Percentiles rank a stretch among this genome's conserved stretches.
phyloP scores from a whole-genome alignment of 2,329 filamentous ascomycete species.

The Dendrostoma leiphaemia region DNA sequence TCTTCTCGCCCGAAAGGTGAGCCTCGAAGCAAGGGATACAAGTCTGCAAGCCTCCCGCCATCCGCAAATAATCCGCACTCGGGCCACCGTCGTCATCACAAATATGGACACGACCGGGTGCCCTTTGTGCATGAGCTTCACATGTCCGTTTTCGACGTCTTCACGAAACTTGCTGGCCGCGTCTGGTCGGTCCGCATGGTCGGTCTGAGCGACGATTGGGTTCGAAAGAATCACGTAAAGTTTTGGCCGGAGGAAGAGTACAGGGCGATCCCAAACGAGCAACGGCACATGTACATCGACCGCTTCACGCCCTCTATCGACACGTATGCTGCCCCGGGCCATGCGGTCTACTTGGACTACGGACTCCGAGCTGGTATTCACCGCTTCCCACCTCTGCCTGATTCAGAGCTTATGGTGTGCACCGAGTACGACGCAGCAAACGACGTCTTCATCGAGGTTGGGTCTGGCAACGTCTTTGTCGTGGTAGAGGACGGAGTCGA shows the following conservation, averaged over 20 bases:
- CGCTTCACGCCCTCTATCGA: slow-evolving; percentile 16
- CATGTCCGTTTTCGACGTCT: slow-evolving; percentile 30
- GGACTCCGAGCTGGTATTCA: slow-evolving; percentile 13
- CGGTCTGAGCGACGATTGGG: slow-evolving; percentile 34
- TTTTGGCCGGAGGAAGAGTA: slow-evolving; percentile 14
- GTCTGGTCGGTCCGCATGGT: slow-evolving; percentile 34
- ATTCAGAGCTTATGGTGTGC: slow-evolving; percentile 18
- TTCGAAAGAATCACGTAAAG: slow-evolving; percentile 14
- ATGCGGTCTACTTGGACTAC: slow-evolving; percentile 15
- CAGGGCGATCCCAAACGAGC: not conserved
- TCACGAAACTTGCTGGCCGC: slow-evolving; percentile 29
- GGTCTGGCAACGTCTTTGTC: slow-evolving; percentile 15
- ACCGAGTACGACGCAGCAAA: slow-evolving; percentile 8
- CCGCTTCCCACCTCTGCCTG: slow-evolving; percentile 16
- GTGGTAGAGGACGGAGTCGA: slow-evolving; percentile 3
- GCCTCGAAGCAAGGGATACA: slow-evolving; percentile 1
- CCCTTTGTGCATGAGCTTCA: slow-evolving; percentile 32
- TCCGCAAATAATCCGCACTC: slow-evolving; percentile 15
- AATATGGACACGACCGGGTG: not conserved
- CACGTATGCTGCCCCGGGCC: slow-evolving; percentile 9
- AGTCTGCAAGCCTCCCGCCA: slow-evolving; percentile 12
- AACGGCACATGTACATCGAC: slow-evolving; percentile 5
- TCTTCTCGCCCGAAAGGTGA: not conserved
- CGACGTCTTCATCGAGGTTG: slow-evolving; percentile 14
- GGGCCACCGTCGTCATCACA: slow-evolving; percentile 15